A percentile compares a stretch with the other conserved stretches of the same genome.
Evolutionary conservation across 208 protist genomes (phyloP).

Genomic region (Crithidia sp.): DNA sequence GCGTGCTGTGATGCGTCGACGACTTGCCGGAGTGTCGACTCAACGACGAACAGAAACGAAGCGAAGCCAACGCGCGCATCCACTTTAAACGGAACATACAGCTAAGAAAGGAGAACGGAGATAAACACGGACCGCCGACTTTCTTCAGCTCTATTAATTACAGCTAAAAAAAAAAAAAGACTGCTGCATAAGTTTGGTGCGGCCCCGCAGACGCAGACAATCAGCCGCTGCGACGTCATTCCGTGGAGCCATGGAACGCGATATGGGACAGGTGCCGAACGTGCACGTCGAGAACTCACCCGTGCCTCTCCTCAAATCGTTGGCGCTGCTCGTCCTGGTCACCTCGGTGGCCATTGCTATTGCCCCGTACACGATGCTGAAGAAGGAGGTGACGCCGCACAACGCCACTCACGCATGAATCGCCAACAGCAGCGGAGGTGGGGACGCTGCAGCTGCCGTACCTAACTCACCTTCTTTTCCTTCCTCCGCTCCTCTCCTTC

Average conservation of each 20-base stretch:
- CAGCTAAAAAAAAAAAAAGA: slow-evolving; percentile 17
- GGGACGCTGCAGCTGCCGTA: too few species aligned
- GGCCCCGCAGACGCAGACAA: too few species aligned
- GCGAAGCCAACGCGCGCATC: too few species aligned
- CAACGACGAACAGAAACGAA: too few species aligned
- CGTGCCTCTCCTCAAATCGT: slow-evolving; percentile 8
- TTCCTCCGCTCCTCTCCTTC: neutral
- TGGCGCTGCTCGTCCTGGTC: slow-evolving; percentile 5
- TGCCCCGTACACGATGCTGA: neutral
- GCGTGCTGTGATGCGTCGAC: too few species aligned
- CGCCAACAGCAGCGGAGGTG: neutral
- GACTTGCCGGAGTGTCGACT: too few species aligned
- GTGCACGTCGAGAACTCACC: neutral
- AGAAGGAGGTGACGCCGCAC: neutral
- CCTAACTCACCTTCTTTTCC: neutral
- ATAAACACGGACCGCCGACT: too few species aligned
- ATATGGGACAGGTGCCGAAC: neutral
- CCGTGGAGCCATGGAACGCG: neutral
- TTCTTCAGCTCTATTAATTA: too few species aligned
- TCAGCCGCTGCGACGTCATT: too few species aligned
- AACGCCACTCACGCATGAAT: neutral
- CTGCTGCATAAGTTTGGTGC: neutral
- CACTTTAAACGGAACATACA: too few species aligned
- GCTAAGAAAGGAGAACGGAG: too few species aligned
- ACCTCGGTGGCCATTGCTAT: slow-evolving; percentile 2